Base-by-base conservation (phyloP, 2,329 filamentous ascomycete species). In the Orbilia ellipsospora region DNA sequence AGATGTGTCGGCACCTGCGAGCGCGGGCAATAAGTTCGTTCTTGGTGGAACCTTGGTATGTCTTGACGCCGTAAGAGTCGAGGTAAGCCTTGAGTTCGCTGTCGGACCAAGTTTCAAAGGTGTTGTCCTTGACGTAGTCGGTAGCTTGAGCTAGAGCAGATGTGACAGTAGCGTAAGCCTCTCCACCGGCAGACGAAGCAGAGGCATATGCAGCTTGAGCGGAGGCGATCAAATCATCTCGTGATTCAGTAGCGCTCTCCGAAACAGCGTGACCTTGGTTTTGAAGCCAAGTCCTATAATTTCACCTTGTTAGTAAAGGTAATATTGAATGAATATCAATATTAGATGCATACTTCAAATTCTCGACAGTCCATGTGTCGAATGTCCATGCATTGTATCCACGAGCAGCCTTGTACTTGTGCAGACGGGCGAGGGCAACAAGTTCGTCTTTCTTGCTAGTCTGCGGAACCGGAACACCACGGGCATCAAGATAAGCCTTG, bases 1-100 rank as follows among this genome's bases (percentile, higher is more conserved):
- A 94, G 82, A 90, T 93, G 20, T 90, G 91, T 20, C 88, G 86
- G 79, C 93, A 90, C 81, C 89, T 90, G 78, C 90, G 89, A 15
- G 90, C 92, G 73, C 88, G 85, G 7, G 90, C 90, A 75, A 88
- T 88, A 18, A 94, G 85, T 80, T 93, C 87, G 73, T 94, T 90
- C 67, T 89, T 79, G 69, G 84, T 90, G 16, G 88, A 89, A 4
- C 89, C 89, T 81, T 92, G 90, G 51, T 89, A 90, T 48, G 87
- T 84, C 64, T 87, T 85, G 48, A 94, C 84, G 44, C 92, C 92
- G 78, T 93, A 94, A 77, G 88, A 90, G 81, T 94, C 92, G 5
- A 94, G 87, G 80, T 94, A 94, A 0, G 87, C 84, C 85, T 94
- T 94, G 77, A 95, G 84, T 26, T 94, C 90, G 54, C 86, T 87